Conservation (phyloP, 208 protist species). For the Naegleria lovaniensis region DNA sequence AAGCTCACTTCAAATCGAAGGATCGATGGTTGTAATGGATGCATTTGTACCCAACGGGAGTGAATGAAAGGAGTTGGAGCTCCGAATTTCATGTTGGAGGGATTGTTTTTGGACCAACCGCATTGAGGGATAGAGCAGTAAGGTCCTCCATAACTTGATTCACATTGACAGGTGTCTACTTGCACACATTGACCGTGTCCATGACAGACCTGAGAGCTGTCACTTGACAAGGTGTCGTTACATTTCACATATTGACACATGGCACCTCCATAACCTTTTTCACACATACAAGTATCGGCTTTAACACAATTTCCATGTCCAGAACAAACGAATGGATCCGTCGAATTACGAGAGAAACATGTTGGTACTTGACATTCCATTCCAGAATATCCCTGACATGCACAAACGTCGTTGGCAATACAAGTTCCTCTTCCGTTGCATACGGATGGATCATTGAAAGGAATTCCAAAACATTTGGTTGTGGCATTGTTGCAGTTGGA, state of each 20-base stretch:
- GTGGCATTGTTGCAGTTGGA: no score
- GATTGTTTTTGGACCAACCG: no score
- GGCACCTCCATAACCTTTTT: not conserved
- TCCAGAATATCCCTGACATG: not conserved
- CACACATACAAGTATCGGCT: not conserved
- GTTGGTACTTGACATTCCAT: conserved; percentile 2
- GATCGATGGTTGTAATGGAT: no score
- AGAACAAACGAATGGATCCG: not conserved
- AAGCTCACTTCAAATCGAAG: no score
- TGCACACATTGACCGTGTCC: not conserved
- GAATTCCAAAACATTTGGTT: no score
- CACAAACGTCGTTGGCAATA: not conserved
- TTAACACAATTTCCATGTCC: not conserved
- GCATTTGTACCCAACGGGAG: no score
- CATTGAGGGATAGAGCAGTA: not conserved
- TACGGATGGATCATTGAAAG: no score
- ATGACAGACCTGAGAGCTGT: not conserved
- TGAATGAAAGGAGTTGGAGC: no score
- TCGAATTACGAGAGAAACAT: no score
- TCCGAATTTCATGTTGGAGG: no score
- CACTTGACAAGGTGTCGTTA: no score
- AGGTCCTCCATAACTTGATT: not conserved
- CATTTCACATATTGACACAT: no score
- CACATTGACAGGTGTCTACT: not conserved
- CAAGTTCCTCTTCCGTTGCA: not conserved